A percentile compares a stretch with the other conserved stretches of the same genome.
phyloP scores from a whole-genome alignment of 2,329 filamentous ascomycete genomes.

The Xylaria arbuscula region DNA sequence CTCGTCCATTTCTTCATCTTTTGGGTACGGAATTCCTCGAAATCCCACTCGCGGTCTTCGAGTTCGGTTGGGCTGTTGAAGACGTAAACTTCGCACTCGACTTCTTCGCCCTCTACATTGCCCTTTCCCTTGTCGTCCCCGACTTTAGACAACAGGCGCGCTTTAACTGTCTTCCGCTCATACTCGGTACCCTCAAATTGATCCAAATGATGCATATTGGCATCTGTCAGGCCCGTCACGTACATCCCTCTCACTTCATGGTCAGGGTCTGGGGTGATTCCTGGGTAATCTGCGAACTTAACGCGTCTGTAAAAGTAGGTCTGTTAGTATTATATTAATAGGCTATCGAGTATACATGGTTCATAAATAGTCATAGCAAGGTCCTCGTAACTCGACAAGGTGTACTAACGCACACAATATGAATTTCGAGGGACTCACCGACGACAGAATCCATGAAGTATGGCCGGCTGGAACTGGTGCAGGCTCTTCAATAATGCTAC shows the following conservation, averaged over 20 bases:
- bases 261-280: conserved; percentile 68
- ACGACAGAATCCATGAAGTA: conserved; percentile 79
- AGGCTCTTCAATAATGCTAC: conserved; percentile 60
- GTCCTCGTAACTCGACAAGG: neutral
- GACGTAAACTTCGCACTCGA: conserved; percentile 72
- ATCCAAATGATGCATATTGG: conserved; percentile 80
- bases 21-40: conserved; percentile 81
- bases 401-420: too few relatives aligned
- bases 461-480: conserved; percentile 74
- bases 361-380: neutral
- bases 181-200: conserved; percentile 80
- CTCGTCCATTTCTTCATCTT: conserved; percentile 71
- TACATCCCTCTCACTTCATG: conserved; percentile 78
- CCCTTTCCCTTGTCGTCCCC: conserved; percentile 55
- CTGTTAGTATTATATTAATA: conserved; percentile 6
- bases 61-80: conserved; percentile 65
- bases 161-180: conserved; percentile 51
- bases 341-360: neutral
- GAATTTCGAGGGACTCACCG: conserved; percentile 49
- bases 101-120: conserved; percentile 58
- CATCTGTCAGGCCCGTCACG: conserved; percentile 80
- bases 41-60: conserved; percentile 87
- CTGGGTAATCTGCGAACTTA: conserved; percentile 79
- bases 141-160: conserved; percentile 53
- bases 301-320: conserved; percentile 64